Conservation (phyloP, 345 rosid species). For the Citrus cavaleriei region DNA sequence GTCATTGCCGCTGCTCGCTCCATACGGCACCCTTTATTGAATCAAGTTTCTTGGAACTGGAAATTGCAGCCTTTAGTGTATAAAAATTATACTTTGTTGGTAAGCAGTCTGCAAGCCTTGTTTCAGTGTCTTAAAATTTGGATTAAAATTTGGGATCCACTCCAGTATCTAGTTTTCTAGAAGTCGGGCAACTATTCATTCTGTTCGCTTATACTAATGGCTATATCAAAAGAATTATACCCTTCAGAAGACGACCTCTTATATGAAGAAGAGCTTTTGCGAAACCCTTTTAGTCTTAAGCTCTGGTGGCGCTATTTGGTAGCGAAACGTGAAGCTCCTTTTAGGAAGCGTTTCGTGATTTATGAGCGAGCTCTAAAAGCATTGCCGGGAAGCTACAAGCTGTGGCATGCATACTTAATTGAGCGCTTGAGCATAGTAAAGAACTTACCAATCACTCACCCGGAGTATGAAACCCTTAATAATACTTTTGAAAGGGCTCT, state of each 20-base stretch:
- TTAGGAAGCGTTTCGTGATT: slow-evolving; percentile 64
- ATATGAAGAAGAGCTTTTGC: slow-evolving; percentile 82
- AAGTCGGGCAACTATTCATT: background rate
- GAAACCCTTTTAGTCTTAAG: slow-evolving; percentile 81
- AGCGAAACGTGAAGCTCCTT: slow-evolving; percentile 65
- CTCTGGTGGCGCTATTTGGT: slow-evolving; percentile 95
- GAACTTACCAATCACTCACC: slow-evolving; percentile 61
- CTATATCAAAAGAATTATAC: slow-evolving; percentile 70
- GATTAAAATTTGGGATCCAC: background rate
- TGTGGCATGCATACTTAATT: slow-evolving; percentile 79
- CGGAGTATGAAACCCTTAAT: slow-evolving; percentile 68
- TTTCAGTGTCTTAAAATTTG: too few relatives aligned
- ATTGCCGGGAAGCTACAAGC: slow-evolving; percentile 87
- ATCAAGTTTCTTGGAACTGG: background rate
- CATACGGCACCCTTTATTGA: background rate
- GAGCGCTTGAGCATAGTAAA: slow-evolving; percentile 78
- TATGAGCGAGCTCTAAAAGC: slow-evolving; percentile 88
- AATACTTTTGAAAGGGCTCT: slow-evolving; percentile 87
- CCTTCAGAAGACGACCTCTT: slow-evolving; percentile 81
- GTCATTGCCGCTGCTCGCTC: background rate
- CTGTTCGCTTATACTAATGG: slow-evolving; percentile 28
- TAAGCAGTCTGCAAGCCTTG: background rate
- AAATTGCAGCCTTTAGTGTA: background rate
- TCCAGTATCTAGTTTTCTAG: background rate
- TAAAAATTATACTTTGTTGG: too few relatives aligned